Base-by-base conservation (phyloP, 495 filamentous ascomycete genomes). In the Aspergillus wentii region DNA sequence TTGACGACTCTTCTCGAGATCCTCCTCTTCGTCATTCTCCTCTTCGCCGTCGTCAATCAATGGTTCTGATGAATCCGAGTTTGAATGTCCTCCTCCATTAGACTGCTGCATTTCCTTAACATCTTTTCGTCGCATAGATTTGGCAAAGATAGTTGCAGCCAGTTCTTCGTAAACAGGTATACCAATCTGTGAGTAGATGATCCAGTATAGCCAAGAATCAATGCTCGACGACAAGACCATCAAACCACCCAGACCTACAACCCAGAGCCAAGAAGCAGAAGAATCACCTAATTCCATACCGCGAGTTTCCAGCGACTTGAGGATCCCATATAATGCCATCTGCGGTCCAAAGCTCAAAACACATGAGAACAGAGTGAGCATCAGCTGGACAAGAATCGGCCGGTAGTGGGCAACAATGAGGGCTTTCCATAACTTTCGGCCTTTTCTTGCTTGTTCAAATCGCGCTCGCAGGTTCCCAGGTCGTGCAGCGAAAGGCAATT, bases 61-160 rank as follows among this genome's bases (percentile, higher is more conserved):
- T 5, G 21, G 40, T 11, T 56, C 51, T 10, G 33, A 38, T 18
- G 51, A 37, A 14, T 26, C 17, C 4, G 14, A 3, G 17, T 39
- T 30, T 2, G 49, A 7, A 3, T 52, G 40, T 25, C 56, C 41
- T 1, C 25, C 36, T n/a, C 30, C 60, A 41, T 70, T 69, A 6
- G 59, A 48, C 41, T 69, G 76, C 19, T 48, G 58, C 4, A 47
- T 29, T 8, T 56, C 29, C 32, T 86, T 91, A 17, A 85, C 77
- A 56, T 94, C 85, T 48, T 92, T 94, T 25, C 80, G 74, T 18
- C 82, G 76, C 78, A 87, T 82, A 0, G 85, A 72, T 55, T 94
- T 92, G 27, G 78, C 72, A 43, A 90, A 90, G 8, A 91, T 74
- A 14, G 86, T 61, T 1, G 84, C 77, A 2, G 83, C 82, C 2